phyloP scores from a whole-genome alignment of 2,329 filamentous ascomycete species.

The Aulographum hederae region DNA sequence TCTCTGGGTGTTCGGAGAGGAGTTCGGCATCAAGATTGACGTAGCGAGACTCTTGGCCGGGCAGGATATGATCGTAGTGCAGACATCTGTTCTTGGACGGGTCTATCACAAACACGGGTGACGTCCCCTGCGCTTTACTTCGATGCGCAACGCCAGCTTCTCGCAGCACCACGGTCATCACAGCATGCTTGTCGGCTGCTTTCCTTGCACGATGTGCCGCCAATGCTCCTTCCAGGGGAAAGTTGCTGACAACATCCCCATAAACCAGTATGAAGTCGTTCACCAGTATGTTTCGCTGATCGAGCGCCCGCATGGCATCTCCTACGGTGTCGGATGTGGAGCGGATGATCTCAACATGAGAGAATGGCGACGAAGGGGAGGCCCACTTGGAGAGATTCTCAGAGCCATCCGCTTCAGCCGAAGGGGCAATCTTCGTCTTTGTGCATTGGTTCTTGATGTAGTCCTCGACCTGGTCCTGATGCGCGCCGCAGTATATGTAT shows the following conservation, averaged over 20 bases:
- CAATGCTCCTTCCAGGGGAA: slow-evolving; percentile 64
- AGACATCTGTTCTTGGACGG: slow-evolving; percentile 62
- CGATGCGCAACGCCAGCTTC: slow-evolving; percentile 57
- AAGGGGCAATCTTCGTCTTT: neutral
- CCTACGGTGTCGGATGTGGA: slow-evolving; percentile 77
- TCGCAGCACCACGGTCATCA: slow-evolving; percentile 89
- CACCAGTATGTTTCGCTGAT: slow-evolving; percentile 66
- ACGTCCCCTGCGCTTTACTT: slow-evolving; percentile 57
- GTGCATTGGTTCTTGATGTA: slow-evolving; percentile 45
- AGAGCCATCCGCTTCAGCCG: neutral
- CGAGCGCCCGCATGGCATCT: slow-evolving; percentile 86
- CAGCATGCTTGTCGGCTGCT: slow-evolving; percentile 74
- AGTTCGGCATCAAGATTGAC: slow-evolving; percentile 62
- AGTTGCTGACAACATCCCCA: slow-evolving; percentile 80
- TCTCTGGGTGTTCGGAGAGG: slow-evolving; percentile 46
- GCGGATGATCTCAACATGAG: slow-evolving; percentile 64
- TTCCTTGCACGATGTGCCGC: slow-evolving; percentile 65
- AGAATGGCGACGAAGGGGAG: slow-evolving; percentile 53
- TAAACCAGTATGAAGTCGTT: slow-evolving; percentile 88
- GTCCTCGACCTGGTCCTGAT: slow-evolving; percentile 70
- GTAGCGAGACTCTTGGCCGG: slow-evolving; percentile 42
- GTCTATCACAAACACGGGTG: slow-evolving; percentile 75
- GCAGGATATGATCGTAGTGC: slow-evolving; percentile 76
- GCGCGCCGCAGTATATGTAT: slow-evolving; percentile 77
- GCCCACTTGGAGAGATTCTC: slow-evolving; percentile 50